phyloP scores from a whole-genome alignment of 441 rosid species.

The Biscutella laevigata region DNA sequence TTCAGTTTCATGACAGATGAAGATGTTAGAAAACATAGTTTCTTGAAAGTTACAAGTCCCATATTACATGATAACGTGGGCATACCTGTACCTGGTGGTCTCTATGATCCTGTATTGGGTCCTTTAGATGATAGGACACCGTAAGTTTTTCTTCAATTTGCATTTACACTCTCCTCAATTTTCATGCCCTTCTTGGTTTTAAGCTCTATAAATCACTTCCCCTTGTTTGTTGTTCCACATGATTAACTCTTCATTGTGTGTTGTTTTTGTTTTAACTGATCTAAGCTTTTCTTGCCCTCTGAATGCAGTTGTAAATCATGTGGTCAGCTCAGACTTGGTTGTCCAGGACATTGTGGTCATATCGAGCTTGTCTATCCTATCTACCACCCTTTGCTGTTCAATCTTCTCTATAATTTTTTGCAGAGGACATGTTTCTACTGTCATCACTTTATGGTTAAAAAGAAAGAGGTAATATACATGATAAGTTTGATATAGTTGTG shows the following conservation, averaged over 20 bases:
- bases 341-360: conserved; percentile 97
- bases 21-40: conserved; percentile 39
- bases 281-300: neutral
- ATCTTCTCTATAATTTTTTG: conserved; percentile 46
- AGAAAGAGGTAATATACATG: conserved; percentile 35
- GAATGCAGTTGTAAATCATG: conserved; percentile 73
- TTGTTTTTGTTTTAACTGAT: neutral
- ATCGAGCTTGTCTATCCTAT: conserved; percentile 64
- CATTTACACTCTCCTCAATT: neutral
- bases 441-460: conserved; percentile 40
- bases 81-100: conserved; percentile 37
- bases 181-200: neutral
- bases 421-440: conserved; percentile 68
- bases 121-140: conserved; percentile 30
- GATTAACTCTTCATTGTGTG: conserved; percentile 2
- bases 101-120: conserved; percentile 39
- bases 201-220: neutral
- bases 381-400: conserved; percentile 80
- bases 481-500: neutral
- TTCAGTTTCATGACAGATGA: conserved; percentile 37
- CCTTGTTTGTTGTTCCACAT: neutral
- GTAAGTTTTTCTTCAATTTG: conserved; percentile 23
- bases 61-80: conserved; percentile 29
- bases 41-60: conserved; percentile 30
- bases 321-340: conserved; percentile 44